Conservation (phyloP, 768 basidiomycete species). For the Clavulina sp. region DNA sequence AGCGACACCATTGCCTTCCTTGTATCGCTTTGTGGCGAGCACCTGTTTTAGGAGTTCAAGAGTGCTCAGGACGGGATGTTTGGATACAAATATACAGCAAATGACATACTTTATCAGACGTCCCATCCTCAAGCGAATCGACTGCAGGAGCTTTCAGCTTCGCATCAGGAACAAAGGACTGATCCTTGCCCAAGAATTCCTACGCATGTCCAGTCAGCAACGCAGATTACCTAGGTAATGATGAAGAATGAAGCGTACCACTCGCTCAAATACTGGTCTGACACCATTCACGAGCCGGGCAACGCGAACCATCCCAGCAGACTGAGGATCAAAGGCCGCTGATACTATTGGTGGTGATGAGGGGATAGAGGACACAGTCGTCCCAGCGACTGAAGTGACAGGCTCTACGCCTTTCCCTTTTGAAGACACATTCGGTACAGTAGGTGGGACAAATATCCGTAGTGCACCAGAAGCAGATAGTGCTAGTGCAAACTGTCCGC, state of each 20-base stretch:
- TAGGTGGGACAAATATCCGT: constrained; percentile 36
- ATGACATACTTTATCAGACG: too few species aligned
- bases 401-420: too few species aligned
- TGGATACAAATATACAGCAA: too few species aligned
- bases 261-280: constrained; percentile 38
- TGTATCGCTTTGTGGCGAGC: constrained; percentile 37
- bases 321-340: neutral
- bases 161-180: constrained; percentile 35
- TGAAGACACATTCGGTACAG: too few species aligned
- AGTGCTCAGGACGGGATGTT: too few species aligned
- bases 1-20: constrained; percentile 40
- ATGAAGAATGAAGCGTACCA: constrained; percentile 28
- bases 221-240: constrained; percentile 1
- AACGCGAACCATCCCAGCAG: constrained; percentile 29
- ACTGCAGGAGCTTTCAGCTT: neutral
- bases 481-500: constrained; percentile 30
- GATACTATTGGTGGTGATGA: too few species aligned
- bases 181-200: constrained; percentile 38
- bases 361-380: constrained; percentile 26
- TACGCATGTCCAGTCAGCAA: constrained; percentile 16
- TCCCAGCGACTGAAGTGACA: too few species aligned
- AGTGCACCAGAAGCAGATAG: constrained; percentile 44
- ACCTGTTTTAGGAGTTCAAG: too few species aligned
- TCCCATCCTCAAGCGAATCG: too few species aligned
- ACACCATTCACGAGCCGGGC: constrained; percentile 38